These are phyloP conservation scores for Pseudogymnoascus sp. DNA, from an alignment of 2,329 filamentous ascomycete genomes.

Conservation along the genomic window DNA sequence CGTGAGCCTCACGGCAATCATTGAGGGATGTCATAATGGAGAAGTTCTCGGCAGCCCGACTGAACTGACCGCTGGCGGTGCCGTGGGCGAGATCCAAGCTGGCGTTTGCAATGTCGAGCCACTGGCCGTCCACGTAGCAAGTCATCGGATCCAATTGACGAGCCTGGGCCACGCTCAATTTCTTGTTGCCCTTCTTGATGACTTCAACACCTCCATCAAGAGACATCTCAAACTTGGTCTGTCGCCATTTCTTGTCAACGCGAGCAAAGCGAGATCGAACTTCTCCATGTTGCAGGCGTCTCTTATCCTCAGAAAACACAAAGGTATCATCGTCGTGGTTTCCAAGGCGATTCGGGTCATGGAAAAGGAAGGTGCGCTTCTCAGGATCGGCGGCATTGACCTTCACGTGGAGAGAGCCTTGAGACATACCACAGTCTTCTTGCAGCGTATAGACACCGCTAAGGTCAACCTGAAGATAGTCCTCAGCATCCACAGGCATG, in stretches of 20 bases:
- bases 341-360: conserved; percentile 46
- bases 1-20: not conserved
- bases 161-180: not conserved
- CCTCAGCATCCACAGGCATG: conserved; percentile 25
- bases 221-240: conserved; percentile 21
- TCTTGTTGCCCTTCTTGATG: conserved; percentile 1
- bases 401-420: conserved; percentile 42
- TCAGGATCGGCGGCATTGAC: not conserved
- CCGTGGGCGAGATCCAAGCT: not conserved
- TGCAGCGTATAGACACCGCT: conserved; percentile 44
- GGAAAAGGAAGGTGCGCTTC: conserved; percentile 45
- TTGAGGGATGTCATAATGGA: not conserved
- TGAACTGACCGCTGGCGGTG: not conserved
- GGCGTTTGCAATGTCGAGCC: conserved; percentile 3
- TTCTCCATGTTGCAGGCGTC: conserved; percentile 39
- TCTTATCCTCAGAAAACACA: conserved; percentile 47
- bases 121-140: conserved; percentile 10
- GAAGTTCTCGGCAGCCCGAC: not conserved
- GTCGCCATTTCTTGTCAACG: conserved; percentile 40
- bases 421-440: conserved; percentile 51
- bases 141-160: conserved; percentile 1
- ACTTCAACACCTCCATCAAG: conserved; percentile 2
- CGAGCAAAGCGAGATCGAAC: conserved; percentile 38
- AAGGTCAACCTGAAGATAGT: conserved; percentile 33
- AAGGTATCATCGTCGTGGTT: conserved; percentile 43